Conservation (phyloP, 1,284 basidiomycete genomes). For the Apiotrichum laibachii region DNA sequence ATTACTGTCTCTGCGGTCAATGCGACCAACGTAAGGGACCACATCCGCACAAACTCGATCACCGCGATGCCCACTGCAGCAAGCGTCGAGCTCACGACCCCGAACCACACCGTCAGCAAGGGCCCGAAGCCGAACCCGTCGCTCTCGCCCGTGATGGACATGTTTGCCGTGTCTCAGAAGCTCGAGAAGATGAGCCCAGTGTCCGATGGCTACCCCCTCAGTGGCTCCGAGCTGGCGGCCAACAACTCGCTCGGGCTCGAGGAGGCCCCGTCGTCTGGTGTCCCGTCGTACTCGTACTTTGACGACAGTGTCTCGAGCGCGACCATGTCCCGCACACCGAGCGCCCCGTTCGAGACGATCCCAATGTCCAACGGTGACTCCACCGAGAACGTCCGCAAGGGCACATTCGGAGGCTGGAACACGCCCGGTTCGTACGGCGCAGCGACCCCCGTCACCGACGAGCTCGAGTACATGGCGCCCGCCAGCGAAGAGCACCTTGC, state of each 20-base stretch:
- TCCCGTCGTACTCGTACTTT: no score
- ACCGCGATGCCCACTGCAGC: neutral
- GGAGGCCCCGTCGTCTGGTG: neutral
- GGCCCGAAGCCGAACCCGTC: neutral
- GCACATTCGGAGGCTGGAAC: neutral
- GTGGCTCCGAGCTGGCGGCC: neutral
- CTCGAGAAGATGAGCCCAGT: neutral
- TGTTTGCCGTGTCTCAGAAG: neutral
- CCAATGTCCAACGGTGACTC: neutral
- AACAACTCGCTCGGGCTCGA: neutral
- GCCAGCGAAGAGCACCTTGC: neutral
- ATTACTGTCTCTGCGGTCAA: neutral
- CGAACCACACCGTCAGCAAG: neutral
- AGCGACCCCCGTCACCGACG: neutral
- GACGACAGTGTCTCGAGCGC: no score
- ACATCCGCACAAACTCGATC: neutral
- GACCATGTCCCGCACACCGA: neutral
- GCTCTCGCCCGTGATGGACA: neutral
- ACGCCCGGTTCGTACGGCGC: neutral
- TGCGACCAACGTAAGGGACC: neutral
- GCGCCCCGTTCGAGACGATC: neutral
- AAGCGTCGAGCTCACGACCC: neutral
- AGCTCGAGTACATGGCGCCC: neutral
- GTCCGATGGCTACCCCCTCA: neutral
- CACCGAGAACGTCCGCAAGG: neutral